Percentiles rank a stretch among this genome's conserved stretches.
phyloP scores from a whole-genome alignment of 805 yeast species.

The Hanseniaspora valbyensis region DNA sequence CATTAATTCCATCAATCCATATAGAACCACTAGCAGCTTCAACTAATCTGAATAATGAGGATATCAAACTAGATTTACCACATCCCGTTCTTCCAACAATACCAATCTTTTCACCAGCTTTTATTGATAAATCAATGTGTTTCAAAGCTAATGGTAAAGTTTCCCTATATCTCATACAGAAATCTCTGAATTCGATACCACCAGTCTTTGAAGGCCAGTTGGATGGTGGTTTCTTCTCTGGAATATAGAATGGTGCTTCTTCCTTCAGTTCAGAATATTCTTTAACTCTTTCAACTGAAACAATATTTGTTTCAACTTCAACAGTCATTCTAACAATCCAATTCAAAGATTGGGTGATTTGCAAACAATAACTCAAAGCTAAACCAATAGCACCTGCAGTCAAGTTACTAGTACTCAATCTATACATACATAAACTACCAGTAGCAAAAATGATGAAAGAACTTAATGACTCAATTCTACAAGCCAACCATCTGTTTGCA shows the following conservation, averaged over 20 bases:
- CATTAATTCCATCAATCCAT: constrained; percentile 58
- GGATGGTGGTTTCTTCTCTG: constrained; percentile 52
- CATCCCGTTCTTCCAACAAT: constrained; percentile 97
- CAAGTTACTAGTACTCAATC: constrained; percentile 55
- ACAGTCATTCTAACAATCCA: constrained; percentile 99
- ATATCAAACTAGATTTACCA: constrained; percentile 77
- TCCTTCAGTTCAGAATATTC: constrained; percentile 69
- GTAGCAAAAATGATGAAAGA: constrained; percentile 78
- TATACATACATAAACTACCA: constrained; percentile 66
- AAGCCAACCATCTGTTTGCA: constrained; percentile 96
- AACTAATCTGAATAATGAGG: constrained; percentile 75
- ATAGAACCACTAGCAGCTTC: constrained; percentile 66
- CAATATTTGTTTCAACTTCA: constrained; percentile 94
- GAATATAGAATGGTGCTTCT: constrained; percentile 74
- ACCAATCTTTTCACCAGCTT: constrained; percentile 76
- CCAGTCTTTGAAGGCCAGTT: constrained; percentile 65
- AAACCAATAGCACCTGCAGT: constrained; percentile 91
- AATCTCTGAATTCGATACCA: constrained; percentile 52
- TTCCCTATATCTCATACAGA: constrained; percentile 74
- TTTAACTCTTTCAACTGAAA: constrained; percentile 85
- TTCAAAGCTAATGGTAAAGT: constrained; percentile 72
- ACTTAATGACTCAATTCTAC: constrained; percentile 82
- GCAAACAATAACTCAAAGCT: constrained; percentile 84
- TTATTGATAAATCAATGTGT: constrained; percentile 50
- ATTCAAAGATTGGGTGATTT: constrained; percentile 82